Evolutionary conservation across 1,139 yeast genomes (phyloP).

Genomic region (Candida tetrigidarum): DNA sequence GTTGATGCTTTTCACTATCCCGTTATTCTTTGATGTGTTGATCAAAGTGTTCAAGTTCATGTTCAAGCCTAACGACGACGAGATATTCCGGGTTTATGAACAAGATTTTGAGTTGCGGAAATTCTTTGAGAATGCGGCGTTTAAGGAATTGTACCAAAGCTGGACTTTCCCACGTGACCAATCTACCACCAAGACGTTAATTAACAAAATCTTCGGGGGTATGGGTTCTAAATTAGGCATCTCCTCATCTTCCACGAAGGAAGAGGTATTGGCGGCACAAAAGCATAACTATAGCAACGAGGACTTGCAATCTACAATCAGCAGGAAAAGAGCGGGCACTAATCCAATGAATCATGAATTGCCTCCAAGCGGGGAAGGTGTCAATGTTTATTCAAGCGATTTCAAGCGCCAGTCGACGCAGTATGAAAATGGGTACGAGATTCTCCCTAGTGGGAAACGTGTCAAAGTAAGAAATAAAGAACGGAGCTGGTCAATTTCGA

Average conservation of each 20-base stretch:
- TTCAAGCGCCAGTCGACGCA: slow-evolving; percentile 20
- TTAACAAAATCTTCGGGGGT: slow-evolving; percentile 18
- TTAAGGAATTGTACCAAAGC: slow-evolving; percentile 73
- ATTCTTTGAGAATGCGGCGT: slow-evolving; percentile 74
- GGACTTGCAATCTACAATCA: slow-evolving; percentile 29
- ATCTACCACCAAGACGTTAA: slow-evolving; percentile 27
- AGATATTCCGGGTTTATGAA: slow-evolving; percentile 77
- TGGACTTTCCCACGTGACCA: slow-evolving; percentile 68
- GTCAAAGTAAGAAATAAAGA: slow-evolving; percentile 42
- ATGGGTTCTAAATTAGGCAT: slow-evolving; percentile 12
- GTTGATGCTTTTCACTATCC: slow-evolving; percentile 56
- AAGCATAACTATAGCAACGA: not conserved
- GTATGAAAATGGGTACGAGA: slow-evolving; percentile 49
- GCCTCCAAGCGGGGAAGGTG: slow-evolving; percentile 56
- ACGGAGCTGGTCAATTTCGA: slow-evolving; percentile 28
- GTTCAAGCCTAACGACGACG: slow-evolving; percentile 74
- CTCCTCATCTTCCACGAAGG: not conserved
- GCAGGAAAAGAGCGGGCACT: slow-evolving; percentile 57
- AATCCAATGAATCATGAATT: slow-evolving; percentile 47
- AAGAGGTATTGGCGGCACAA: slow-evolving; percentile 2
- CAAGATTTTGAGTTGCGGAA: slow-evolving; percentile 68
- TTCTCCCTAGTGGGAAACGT: slow-evolving; percentile 72
- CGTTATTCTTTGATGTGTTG: slow-evolving; percentile 68
- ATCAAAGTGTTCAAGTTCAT: slow-evolving; percentile 59
- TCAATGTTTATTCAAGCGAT: slow-evolving; percentile 32